Evolutionary conservation across 768 basidiomycete species (phyloP), one percentile per base, ranked within the genome.

Genomic region (Leccinellum rugosiceps): DNA sequence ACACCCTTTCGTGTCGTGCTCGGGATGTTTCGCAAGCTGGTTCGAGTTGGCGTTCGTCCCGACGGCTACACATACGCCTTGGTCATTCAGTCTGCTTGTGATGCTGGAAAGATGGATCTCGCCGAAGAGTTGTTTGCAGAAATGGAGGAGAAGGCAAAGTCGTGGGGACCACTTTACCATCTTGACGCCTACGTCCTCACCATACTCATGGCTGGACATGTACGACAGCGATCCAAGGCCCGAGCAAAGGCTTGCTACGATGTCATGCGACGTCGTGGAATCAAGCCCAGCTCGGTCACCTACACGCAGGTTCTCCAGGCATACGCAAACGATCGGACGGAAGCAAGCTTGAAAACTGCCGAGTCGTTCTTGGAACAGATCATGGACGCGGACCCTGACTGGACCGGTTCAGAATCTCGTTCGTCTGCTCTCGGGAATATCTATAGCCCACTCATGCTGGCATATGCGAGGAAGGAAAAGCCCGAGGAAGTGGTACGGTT

Each of bases 81-180:
- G 47, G 75, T 93, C 50, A 84, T 94, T 34, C 89, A 91, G 67
- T 87, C 89, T 0, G 89, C 94, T 11, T 88, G 89, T 66, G 89
- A 94, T 63, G 76, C 83, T 17, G 82, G 85, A 6, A 68, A 79
- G 54, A 83, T 94, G 79, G 74, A 76, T 13, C 68, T 81, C 8
- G 93, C 92, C 6, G 69, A 75, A 50, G 77, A 84, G n/a, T 75
- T 96, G 21, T 87, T 88, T 65, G 68, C 72, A 35, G 80, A 89
- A 68, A 84, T 96, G 82, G 83, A 87, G 56, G 61, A 64, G n/a
- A 67, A 76, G n/a, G 64, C 63, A 49, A 53, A 52, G 51, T 61
- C 73, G 11, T 73, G 74, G 70, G 65, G 75, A 17, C 67, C 76
- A 3, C 65, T 72, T 26, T 60, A 83, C 17, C 70, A 75, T 35